A percentile compares a stretch with the other conserved stretches of the same genome.
phyloP scores from a whole-genome alignment of 345 rosid genomes.

The Angophora floribunda region DNA sequence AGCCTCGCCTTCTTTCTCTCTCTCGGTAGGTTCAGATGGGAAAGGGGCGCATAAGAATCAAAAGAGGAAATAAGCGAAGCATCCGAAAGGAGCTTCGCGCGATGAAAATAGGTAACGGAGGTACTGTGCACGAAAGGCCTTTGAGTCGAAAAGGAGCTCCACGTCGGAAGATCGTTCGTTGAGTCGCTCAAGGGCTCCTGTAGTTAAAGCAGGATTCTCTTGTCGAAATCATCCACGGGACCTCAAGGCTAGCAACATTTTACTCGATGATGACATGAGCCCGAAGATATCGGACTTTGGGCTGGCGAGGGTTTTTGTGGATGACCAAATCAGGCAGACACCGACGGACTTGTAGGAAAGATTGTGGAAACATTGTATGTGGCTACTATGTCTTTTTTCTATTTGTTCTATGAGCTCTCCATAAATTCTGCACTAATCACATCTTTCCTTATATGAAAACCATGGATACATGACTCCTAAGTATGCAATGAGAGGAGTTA shows the following conservation, averaged over 20 bases:
- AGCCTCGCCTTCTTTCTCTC: not conserved
- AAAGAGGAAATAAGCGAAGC: too few relatives aligned
- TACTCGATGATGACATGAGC: not conserved
- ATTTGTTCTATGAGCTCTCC: not conserved
- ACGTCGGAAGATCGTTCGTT: not conserved
- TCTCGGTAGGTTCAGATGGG: not conserved
- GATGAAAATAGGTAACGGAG: not conserved
- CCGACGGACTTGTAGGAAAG: not conserved
- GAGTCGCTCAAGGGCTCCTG: not conserved
- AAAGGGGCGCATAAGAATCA: not conserved
- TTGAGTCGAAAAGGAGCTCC: too few relatives aligned
- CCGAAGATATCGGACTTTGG: not conserved
- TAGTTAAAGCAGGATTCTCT: not conserved
- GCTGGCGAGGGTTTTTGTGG: not conserved
- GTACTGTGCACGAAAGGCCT: too few relatives aligned
- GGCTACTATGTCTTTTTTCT: not conserved
- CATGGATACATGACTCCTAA: not conserved
- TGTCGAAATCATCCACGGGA: not conserved
- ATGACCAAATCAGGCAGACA: not conserved
- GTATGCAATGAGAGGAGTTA: not conserved
- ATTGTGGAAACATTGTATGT: not conserved
- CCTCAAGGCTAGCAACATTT: not conserved
- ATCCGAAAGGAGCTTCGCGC: rapidly evolving
- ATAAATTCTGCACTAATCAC: not conserved
- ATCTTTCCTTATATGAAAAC: not conserved